A percentile compares a stretch with the other conserved stretches of the same genome.
Conservation (phyloP, 768 basidiomycete genomes). For the Mycena indigotica region DNA sequence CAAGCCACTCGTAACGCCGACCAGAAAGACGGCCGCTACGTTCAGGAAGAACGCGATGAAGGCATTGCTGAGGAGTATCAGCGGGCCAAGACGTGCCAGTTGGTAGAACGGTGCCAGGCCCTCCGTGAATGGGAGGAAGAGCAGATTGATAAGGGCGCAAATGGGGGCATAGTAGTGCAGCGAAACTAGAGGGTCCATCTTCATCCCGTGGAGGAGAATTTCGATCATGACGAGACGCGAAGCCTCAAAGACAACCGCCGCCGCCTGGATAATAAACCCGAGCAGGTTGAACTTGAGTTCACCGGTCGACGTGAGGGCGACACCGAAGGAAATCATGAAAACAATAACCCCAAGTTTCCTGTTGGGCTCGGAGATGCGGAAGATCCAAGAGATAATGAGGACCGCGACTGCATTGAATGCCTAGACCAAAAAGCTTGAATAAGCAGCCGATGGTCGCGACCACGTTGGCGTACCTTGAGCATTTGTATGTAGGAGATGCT, state of each 20-base stretch:
- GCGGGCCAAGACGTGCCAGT: conserved; percentile 62
- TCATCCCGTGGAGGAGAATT: conserved; percentile 88
- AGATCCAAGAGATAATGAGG: conserved; percentile 89
- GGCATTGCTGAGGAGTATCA: conserved; percentile 82
- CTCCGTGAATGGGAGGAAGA: conserved; percentile 89
- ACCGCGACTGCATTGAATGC: conserved; percentile 91
- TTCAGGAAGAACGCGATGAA: conserved; percentile 86
- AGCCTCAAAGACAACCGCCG: conserved; percentile 90
- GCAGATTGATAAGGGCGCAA: conserved; percentile 86
- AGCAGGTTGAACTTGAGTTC: conserved; percentile 83
- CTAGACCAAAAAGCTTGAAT: too few relatives aligned
- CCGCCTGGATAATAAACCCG: conserved; percentile 86
- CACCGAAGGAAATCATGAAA: conserved; percentile 86
- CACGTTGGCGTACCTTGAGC: conserved; percentile 72
- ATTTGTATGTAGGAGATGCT: conserved; percentile 96
- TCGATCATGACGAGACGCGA: conserved; percentile 96
- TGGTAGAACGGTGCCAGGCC: conserved; percentile 85
- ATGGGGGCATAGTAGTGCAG: conserved; percentile 97
- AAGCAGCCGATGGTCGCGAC: too few relatives aligned
- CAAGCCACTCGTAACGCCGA: conserved; percentile 84
- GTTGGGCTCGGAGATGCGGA: conserved; percentile 87
- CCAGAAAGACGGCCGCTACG: conserved; percentile 92
- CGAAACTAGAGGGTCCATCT: conserved; percentile 97
- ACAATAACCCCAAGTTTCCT: conserved; percentile 81
- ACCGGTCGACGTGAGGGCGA: conserved; percentile 86